Evolutionary conservation across 371 early-diverging fungal genomes (phyloP).

Genomic region (Umbelopsis sp.): DNA sequence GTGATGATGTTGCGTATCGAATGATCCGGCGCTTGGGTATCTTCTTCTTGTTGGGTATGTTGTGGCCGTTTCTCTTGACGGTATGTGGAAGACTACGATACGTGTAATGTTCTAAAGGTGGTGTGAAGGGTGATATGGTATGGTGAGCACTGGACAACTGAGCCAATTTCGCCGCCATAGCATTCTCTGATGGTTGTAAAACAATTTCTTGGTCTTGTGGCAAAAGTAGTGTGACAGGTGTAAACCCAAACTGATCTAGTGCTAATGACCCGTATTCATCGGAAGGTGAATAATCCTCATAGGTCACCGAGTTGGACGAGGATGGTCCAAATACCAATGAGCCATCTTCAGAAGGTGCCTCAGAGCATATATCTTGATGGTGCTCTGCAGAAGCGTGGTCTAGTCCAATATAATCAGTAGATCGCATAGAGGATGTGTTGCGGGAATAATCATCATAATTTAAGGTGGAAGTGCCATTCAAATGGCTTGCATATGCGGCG

Average conservation of each 20-base stretch:
- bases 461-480: slow-evolving; percentile 8
- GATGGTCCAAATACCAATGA: slow-evolving; percentile 10
- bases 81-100: slow-evolving; percentile 70
- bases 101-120: slow-evolving; percentile 73
- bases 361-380: slow-evolving; percentile 14
- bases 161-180: slow-evolving; percentile 81
- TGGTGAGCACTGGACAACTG: slow-evolving; percentile 79
- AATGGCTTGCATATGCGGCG: not conserved
- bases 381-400: not conserved
- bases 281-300: slow-evolving; percentile 9
- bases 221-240: slow-evolving; percentile 22
- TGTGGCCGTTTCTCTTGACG: slow-evolving; percentile 32
- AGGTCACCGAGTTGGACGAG: not conserved
- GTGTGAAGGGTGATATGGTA: slow-evolving; percentile 83
- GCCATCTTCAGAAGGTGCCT: slow-evolving; percentile 10
- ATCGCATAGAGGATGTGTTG: slow-evolving; percentile 14
- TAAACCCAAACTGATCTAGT: slow-evolving; percentile 11
- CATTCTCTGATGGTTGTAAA: slow-evolving; percentile 70
- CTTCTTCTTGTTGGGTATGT: slow-evolving; percentile 39
- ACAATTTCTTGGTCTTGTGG: slow-evolving; percentile 54
- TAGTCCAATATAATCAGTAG: slow-evolving; percentile 1
- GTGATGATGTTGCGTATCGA: slow-evolving; percentile 15
- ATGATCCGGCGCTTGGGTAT: slow-evolving; percentile 49
- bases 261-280: slow-evolving; percentile 12
- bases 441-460: slow-evolving; percentile 16